phyloP scores from a whole-genome alignment of 140 eudicot genomes.

The Oenanthe javanica region DNA sequence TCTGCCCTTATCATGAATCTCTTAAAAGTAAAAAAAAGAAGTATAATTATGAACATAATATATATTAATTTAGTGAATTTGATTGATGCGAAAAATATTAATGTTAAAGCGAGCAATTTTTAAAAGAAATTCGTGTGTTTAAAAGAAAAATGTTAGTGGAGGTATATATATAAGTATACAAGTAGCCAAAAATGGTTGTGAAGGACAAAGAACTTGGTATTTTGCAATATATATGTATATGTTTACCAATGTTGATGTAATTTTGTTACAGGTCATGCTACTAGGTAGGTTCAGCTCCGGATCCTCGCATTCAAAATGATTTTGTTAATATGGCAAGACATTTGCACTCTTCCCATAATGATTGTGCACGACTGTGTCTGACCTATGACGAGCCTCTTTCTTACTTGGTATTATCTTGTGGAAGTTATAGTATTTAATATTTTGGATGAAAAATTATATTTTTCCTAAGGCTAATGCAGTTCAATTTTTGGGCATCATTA shows the following conservation, averaged over 20 bases:
- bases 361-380: conserved; percentile 86
- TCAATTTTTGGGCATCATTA: conserved; percentile 19
- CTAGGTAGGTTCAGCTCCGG: conserved; percentile 99
- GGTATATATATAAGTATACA: not conserved
- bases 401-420: conserved; percentile 61
- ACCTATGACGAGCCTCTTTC: conserved; percentile 95
- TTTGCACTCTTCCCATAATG: conserved; percentile 75
- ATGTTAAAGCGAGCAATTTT: too few species aligned
- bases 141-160: too few species aligned
- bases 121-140: too few species aligned
- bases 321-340: conserved; percentile 86
- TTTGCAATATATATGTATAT: not conserved
- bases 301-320: conserved; percentile 89
- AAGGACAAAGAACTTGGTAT: not conserved
- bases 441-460: not conserved
- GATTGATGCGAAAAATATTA: too few species aligned
- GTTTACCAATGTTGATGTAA: not conserved
- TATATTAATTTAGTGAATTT: too few species aligned
- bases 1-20: too few species aligned
- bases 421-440: not conserved
- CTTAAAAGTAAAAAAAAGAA: too few species aligned
- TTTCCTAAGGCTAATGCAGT: conserved; percentile 6
- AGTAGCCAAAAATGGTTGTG: not conserved
- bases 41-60: too few species aligned
- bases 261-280: conserved; percentile 54